A percentile compares a stretch with the other conserved stretches of the same genome.
phyloP scores from a whole-genome alignment of 257 asterid species.

The Coffea canephora region DNA sequence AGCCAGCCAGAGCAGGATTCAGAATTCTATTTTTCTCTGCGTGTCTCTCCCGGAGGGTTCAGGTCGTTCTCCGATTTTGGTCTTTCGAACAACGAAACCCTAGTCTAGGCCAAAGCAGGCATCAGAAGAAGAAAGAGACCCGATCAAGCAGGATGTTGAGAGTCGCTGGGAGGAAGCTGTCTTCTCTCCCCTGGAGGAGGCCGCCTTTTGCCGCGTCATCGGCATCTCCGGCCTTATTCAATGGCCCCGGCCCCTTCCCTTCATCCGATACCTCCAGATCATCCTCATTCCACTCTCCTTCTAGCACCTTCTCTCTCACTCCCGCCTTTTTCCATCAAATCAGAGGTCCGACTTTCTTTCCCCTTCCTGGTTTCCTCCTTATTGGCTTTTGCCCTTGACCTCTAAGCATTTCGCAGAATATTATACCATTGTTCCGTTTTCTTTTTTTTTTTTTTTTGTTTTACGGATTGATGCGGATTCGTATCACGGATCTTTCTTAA shows the following conservation, averaged over 20 bases:
- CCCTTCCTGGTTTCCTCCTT: neutral
- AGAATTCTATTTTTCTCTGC: too few species aligned
- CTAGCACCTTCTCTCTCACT: slow-evolving; percentile 25
- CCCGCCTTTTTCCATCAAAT: slow-evolving; percentile 39
- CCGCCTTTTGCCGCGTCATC: slow-evolving; percentile 21
- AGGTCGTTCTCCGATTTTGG: neutral
- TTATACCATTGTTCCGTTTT: neutral
- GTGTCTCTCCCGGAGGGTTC: neutral
- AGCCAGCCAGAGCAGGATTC: too few species aligned
- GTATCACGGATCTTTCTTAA: neutral
- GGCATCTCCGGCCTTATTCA: slow-evolving; percentile 42
- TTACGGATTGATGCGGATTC: neutral
- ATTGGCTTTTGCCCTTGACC: neutral
- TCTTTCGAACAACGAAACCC: neutral
- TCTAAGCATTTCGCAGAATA: neutral
- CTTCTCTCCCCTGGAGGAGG: slow-evolving; percentile 47
- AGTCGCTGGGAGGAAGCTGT: slow-evolving; percentile 64
- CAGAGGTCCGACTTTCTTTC: slow-evolving; percentile 41
- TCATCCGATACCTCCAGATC: slow-evolving; percentile 36
- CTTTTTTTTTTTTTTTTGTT: too few species aligned
- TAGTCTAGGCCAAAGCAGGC: too few species aligned
- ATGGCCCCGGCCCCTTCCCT: slow-evolving; percentile 19
- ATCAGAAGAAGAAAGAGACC: neutral
- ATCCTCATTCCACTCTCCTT: slow-evolving; percentile 9
- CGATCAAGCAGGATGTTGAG: slow-evolving; percentile 46